Evolutionary conservation across 441 rosid species (phyloP), one percentile per base, ranked within the genome.

Genomic region (Eruca vesicaria): DNA sequence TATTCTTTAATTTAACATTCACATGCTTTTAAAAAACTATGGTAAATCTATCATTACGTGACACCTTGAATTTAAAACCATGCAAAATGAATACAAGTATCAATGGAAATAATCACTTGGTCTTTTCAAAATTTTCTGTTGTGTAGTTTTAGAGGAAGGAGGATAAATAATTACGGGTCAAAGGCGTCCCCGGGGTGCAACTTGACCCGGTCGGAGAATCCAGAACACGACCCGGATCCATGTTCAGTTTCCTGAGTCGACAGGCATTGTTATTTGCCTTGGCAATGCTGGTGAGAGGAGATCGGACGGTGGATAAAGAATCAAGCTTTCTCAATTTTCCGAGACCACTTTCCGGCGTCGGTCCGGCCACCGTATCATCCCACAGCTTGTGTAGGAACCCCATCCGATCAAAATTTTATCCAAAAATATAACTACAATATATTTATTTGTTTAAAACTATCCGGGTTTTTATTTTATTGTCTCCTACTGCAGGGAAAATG

Each of bases 291-390:
- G 71, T 56, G 63, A 68, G 71, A 56, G 63, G 69, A 66, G 64
- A 79, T 72, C 82, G 81, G 68, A 80, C 33, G 72, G 88, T 74
- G 32, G 89, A 64, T 64, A 59, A 81, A 3, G 96, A 89, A 67
- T 81, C 69, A n/a, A 81, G 86, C 80, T 88, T 91, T 61, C 94
- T 86, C 57, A 92, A 84, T 80, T 86, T 88, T 26, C 93, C 89
- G 28, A 92, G 87, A 70, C 98, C 99, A 10, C 83, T 67, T 9
- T 89, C 98, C 16, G 98, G 99, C 56, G 88, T 55, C 4, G 99
- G 99, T 14, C 99, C 98, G 69, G 99, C 99, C 43, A 95, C 87
- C 72, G 99, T 95, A 84, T 95, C 98, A 84, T 95, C 98, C 99
- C 99, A 95, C 59, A 95, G 84, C 84, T 92, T 87, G 79, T 90